A percentile compares a stretch with the other conserved stretches of the same genome.
These are phyloP conservation scores for Diaporthe vaccinii DNA, from an alignment of 2,329 filamentous ascomycete species.

Conservation along the genomic window DNA sequence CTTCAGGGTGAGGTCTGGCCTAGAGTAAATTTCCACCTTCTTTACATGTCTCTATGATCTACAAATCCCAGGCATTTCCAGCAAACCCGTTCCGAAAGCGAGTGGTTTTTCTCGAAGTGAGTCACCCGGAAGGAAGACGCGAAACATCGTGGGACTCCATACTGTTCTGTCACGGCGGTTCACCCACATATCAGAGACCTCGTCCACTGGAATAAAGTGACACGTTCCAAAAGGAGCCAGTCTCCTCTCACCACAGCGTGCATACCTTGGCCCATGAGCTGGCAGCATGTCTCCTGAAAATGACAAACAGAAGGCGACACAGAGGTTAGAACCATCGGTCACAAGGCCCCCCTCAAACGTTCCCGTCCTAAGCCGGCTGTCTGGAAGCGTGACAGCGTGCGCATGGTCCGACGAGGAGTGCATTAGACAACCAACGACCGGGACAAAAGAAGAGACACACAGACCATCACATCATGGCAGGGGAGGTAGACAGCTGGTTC, in stretches of 20 bases:
- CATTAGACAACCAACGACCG: neutral
- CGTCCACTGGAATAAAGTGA: no score
- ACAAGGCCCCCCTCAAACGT: neutral
- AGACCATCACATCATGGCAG: neutral
- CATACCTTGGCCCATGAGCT: neutral
- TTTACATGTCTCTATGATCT: neutral
- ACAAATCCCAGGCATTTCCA: neutral
- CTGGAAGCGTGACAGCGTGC: neutral
- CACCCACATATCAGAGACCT: no score
- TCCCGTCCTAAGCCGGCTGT: neutral
- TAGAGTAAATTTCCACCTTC: neutral
- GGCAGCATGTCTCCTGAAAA: neutral
- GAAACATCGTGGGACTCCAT: neutral
- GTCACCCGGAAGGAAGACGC: neutral
- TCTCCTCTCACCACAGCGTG: neutral
- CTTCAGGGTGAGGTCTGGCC: neutral
- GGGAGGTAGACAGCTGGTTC: neutral
- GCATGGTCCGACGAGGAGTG: no score
- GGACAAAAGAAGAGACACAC: neutral
- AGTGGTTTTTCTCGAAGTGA: neutral
- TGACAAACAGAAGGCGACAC: no score
- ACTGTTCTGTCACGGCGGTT: no score
- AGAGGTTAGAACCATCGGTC: neutral
- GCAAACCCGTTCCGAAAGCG: neutral
- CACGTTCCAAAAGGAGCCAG: neutral